These are phyloP conservation scores for Moesziomyces antarcticus DNA, from an alignment of 1,284 basidiomycete genomes.

Conservation along the genomic window DNA sequence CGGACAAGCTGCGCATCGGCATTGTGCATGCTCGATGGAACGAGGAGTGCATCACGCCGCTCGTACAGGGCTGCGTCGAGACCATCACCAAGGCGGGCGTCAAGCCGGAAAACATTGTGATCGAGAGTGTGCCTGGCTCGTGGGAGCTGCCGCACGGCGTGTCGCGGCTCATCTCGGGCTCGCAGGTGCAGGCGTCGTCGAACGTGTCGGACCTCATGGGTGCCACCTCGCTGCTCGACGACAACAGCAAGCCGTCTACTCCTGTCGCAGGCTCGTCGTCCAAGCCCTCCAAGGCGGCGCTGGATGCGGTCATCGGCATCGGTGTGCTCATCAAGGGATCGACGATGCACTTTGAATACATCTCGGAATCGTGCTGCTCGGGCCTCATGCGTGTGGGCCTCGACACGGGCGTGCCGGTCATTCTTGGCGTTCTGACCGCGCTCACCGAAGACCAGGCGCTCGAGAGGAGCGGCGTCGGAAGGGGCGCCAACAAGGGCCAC, in stretches of 20 bases:
- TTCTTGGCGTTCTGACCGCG: slow-evolving; percentile 95
- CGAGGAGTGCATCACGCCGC: slow-evolving; percentile 82
- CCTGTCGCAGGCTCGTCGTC: slow-evolving; percentile 1
- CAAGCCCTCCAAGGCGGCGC: slow-evolving; percentile 37
- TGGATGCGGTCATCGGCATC: slow-evolving; percentile 95
- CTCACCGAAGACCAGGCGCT: slow-evolving; percentile 94
- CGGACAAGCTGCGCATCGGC: slow-evolving; percentile 60
- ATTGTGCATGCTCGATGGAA: slow-evolving; percentile 77
- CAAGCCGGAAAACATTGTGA: slow-evolving; percentile 86
- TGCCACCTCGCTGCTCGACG: slow-evolving; percentile 70
- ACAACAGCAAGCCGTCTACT: slow-evolving; percentile 25
- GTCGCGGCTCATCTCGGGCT: slow-evolving; percentile 77
- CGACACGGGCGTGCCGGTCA: slow-evolving; percentile 91
- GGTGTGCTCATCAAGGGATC: slow-evolving; percentile 92
- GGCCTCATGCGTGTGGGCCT: slow-evolving; percentile 93
- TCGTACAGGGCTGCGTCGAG: slow-evolving; percentile 79
- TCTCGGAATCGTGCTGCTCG: slow-evolving; percentile 89
- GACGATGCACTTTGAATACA: slow-evolving; percentile 75
- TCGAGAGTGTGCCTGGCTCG: slow-evolving; percentile 87
- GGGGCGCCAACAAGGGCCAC: slow-evolving; percentile 78
- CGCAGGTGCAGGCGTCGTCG: slow-evolving; percentile 79
- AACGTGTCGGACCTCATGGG: slow-evolving; percentile 82
- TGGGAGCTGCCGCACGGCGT: slow-evolving; percentile 64
- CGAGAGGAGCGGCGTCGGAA: slow-evolving; percentile 82
- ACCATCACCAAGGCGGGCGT: slow-evolving; percentile 87